A percentile compares a stretch with the other conserved stretches of the same genome.
Evolutionary conservation across 202 grass and related monocot genomes (phyloP).

Genomic region (Panicum hallii): DNA sequence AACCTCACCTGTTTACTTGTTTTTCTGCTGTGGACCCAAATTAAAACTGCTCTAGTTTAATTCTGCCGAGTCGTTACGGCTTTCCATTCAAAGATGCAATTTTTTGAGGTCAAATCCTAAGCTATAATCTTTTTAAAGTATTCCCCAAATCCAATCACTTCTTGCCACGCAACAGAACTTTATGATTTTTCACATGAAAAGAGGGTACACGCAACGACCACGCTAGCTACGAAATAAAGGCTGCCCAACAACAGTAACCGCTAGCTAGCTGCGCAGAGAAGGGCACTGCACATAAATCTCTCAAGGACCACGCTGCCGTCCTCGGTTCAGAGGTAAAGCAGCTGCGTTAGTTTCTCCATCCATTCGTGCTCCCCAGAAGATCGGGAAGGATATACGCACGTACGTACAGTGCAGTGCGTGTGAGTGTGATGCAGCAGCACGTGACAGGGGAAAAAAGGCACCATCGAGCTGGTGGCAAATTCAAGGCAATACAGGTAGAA

Average conservation of each 20-base stretch:
- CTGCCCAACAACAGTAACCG: neutral
- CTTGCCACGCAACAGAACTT: neutral
- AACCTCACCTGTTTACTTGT: neutral
- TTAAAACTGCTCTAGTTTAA: neutral
- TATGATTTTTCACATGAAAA: conserved; percentile 33
- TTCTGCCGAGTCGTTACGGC: too few species aligned
- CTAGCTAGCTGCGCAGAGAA: neutral
- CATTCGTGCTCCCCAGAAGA: neutral
- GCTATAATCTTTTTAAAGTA: too few species aligned
- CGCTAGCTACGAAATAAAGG: neutral
- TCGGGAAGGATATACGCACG: neutral
- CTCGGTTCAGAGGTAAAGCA: neutral
- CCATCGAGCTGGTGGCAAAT: conserved; percentile 23
- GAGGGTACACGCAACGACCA: neutral
- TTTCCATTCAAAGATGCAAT: neutral
- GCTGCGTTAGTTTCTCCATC: conserved; percentile 34
- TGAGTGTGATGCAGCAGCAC: conserved; percentile 36
- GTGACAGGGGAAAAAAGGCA: conserved; percentile 32
- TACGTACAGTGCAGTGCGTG: neutral
- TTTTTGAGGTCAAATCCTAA: neutral
- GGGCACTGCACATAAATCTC: conserved; percentile 3
- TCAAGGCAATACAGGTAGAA: neutral
- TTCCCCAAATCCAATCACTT: neutral
- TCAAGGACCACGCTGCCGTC: conserved; percentile 31
- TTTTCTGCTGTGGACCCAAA: neutral